phyloP scores from a whole-genome alignment of 2,329 filamentous ascomycete species.

The Hypoxylon sp. region DNA sequence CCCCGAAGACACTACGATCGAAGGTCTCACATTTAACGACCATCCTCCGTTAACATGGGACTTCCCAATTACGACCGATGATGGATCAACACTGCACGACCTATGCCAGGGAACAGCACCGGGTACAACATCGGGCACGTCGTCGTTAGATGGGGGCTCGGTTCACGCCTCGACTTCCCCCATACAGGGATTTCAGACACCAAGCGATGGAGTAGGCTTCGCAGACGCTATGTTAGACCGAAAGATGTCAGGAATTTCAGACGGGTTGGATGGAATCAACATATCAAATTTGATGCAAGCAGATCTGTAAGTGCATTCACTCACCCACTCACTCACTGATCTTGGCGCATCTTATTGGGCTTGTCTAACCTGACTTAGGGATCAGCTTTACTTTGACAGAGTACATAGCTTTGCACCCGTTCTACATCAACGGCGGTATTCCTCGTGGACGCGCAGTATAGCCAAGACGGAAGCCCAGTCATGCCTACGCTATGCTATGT shows the following conservation, averaged over 20 bases:
- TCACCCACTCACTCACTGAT: neutral
- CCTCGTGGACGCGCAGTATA: conserved; percentile 36
- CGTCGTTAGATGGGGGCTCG: conserved; percentile 35
- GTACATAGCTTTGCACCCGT: conserved; percentile 38
- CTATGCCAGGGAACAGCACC: conserved; percentile 28
- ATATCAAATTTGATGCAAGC: conserved; percentile 41
- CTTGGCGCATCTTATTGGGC: neutral
- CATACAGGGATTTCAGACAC: conserved; percentile 36
- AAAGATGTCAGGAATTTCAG: conserved; percentile 34
- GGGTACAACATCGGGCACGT: conserved; percentile 25
- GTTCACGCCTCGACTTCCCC: conserved; percentile 37
- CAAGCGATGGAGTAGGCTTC: conserved; percentile 29
- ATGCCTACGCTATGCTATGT: conserved; percentile 39
- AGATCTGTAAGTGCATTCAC: conserved; percentile 32
- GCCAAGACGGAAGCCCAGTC: conserved; percentile 37
- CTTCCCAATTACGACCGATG: conserved; percentile 32
- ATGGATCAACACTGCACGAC: conserved; percentile 27
- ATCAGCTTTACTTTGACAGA: conserved; percentile 41
- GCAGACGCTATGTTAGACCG: conserved; percentile 22
- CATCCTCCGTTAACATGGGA: conserved; percentile 35
- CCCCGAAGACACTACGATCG: conserved; percentile 28
- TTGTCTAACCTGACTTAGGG: conserved; percentile 24
- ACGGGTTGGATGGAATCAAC: conserved; percentile 35
- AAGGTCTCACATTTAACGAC: conserved; percentile 32
- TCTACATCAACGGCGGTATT: conserved; percentile 38